A percentile compares a stretch with the other conserved stretches of the same genome.
Evolutionary conservation across 352 stramenopile genomes (phyloP).

Genomic region (Pythium inflatum): DNA sequence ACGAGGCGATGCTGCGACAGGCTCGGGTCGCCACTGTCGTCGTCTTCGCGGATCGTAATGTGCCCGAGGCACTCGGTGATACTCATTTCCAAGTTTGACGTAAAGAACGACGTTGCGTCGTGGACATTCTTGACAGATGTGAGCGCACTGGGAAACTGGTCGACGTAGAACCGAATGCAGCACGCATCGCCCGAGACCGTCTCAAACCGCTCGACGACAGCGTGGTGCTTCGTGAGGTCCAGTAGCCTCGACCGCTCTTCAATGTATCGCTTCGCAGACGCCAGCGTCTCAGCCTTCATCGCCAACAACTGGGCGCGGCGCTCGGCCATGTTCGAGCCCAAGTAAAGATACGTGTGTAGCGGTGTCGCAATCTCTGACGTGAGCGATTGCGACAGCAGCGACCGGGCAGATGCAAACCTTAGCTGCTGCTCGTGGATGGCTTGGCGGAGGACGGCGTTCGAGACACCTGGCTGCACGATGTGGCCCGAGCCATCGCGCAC

Average conservation of each 20-base stretch:
- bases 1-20: slow-evolving; percentile 58
- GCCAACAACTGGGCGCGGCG: slow-evolving; percentile 39
- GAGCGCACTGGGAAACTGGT: slow-evolving; percentile 45
- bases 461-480: slow-evolving; percentile 19
- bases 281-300: slow-evolving; percentile 40
- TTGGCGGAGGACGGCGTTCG: slow-evolving; percentile 25
- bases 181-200: slow-evolving; percentile 52
- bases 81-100: slow-evolving; percentile 68
- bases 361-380: slow-evolving; percentile 20
- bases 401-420: slow-evolving; percentile 23
- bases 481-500: slow-evolving; percentile 7
- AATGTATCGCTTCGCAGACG: slow-evolving; percentile 40
- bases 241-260: slow-evolving; percentile 44
- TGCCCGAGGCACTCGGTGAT: slow-evolving; percentile 68
- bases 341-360: slow-evolving; percentile 39
- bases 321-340: slow-evolving; percentile 37
- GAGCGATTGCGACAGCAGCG: slow-evolving; percentile 30
- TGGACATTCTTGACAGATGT: slow-evolving; percentile 50
- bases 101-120: slow-evolving; percentile 59
- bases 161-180: slow-evolving; percentile 52
- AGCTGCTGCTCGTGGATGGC: slow-evolving; percentile 35
- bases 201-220: slow-evolving; percentile 53
- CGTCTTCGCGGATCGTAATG: slow-evolving; percentile 76
- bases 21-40: slow-evolving; percentile 48
- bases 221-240: slow-evolving; percentile 42